Conservation (phyloP, 768 basidiomycete species). For the Boletus reticuloceps region DNA sequence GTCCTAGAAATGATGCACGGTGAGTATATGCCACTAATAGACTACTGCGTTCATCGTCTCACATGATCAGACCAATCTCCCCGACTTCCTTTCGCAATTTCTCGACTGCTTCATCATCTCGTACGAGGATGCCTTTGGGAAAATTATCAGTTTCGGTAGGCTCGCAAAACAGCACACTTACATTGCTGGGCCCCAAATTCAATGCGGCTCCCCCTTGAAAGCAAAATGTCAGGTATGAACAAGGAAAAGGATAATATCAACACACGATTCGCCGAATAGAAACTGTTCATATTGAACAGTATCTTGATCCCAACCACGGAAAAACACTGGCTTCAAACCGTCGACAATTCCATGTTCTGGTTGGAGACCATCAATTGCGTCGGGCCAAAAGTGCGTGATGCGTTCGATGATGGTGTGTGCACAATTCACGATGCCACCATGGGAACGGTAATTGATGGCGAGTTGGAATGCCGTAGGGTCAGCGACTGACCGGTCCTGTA, state of each 20-base stretch:
- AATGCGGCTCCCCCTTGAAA: constrained; percentile 42
- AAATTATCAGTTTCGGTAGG: not conserved
- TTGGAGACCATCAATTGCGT: constrained; percentile 57
- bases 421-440: constrained; percentile 72
- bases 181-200: constrained; percentile 69
- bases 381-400: constrained; percentile 58
- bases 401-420: constrained; percentile 65
- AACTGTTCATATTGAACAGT: constrained; percentile 52
- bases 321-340: constrained; percentile 58
- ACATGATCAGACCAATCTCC: constrained; percentile 59
- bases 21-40: not conserved
- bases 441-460: constrained; percentile 64
- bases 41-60: constrained; percentile 8
- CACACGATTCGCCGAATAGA: constrained; percentile 49
- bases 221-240: constrained; percentile 7
- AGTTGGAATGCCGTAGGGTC: constrained; percentile 52
- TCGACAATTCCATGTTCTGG: constrained; percentile 55
- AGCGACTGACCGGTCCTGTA: constrained; percentile 12
- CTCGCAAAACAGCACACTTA: constrained; percentile 29
- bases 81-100: constrained; percentile 52
- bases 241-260: not conserved
- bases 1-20: constrained; percentile 19
- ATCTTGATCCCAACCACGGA: constrained; percentile 45
- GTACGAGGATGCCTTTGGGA: constrained; percentile 62
- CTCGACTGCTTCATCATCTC: constrained; percentile 51